Conservation (phyloP, 371 early-diverging fungal species). For the Rhizopus delemar region DNA sequence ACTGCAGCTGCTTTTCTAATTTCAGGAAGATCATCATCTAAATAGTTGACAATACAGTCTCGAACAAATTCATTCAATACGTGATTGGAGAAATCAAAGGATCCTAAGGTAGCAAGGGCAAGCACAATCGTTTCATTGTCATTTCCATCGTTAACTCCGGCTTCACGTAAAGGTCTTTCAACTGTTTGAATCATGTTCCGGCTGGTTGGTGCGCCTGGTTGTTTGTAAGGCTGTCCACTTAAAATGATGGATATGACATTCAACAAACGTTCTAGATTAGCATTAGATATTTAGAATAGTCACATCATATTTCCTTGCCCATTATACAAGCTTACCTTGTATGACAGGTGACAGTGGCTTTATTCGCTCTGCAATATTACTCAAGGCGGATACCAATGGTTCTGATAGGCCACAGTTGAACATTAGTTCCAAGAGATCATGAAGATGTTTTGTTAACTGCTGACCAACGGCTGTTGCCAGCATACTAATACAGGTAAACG, state of each 20-base stretch:
- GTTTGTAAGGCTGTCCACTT: conserved; percentile 84
- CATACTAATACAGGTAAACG: conserved; percentile 86
- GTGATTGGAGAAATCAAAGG: conserved; percentile 84
- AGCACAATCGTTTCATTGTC: conserved; percentile 81
- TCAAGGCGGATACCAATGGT: conserved; percentile 79
- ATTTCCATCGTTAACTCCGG: conserved; percentile 54
- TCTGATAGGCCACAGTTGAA: conserved; percentile 86
- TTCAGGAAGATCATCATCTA: conserved; percentile 82
- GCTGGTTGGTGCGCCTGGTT: conserved; percentile 71
- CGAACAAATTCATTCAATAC: conserved; percentile 90
- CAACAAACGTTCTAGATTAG: conserved; percentile 72
- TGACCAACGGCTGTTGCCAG: conserved; percentile 90
- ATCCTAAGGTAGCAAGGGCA: conserved; percentile 85
- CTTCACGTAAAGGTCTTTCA: conserved; percentile 52
- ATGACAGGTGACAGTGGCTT: conserved; percentile 83
- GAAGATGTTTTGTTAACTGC: conserved; percentile 82
- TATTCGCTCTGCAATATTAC: conserved; percentile 80
- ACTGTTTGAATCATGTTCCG: conserved; percentile 44
- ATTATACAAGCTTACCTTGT: conserved; percentile 67
- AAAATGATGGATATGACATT: conserved; percentile 88
- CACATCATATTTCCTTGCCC: no score
- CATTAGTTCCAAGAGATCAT: conserved; percentile 89
- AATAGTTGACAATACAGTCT: conserved; percentile 81
- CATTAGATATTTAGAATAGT: background rate
- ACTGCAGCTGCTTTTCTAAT: conserved; percentile 88